Evolutionary conservation across 495 filamentous ascomycete genomes (phyloP), one percentile per base, ranked within the genome.

Genomic region (Podospora tetraspora): DNA sequence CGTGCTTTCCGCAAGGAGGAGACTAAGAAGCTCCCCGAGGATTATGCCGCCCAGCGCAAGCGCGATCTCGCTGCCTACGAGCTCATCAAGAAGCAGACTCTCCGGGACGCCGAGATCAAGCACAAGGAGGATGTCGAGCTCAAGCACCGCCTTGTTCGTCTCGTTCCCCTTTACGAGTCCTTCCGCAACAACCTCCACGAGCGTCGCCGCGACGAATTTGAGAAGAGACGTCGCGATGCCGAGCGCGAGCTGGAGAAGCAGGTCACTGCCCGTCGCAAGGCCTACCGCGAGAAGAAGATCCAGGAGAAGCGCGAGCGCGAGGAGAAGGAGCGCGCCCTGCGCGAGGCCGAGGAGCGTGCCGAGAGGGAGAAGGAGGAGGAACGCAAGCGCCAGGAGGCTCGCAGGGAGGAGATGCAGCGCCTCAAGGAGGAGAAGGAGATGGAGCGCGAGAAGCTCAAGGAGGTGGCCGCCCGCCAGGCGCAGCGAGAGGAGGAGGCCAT

Each of bases 1-100:
- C 92, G 95, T 80, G 96, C 95, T 25, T 94, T 95, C 85, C 87
- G 96, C 72, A 91, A 92, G 72, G 96, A 98, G 79, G 95, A 99
- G 77, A 79, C 91, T 72, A 97, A 97, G 86, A 92, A 97, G 77
- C 83, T 99, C 62, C 82, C 89, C 62, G 86, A 90, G 64, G 96
- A 99, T 75, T 96, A 94, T 69, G 93, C 90, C 67, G 81, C 81
- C 59, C 95, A 99, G 82, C 89, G 90, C 76, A 87, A 93, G 78
- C 84, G 79, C 27, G 95, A 99, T 75, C 72, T 90, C 66, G 90
- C 87, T 57, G 87, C 92, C 3, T 94, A 97, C 77, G 92, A 97
- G 74, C 80, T 84, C 68, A 83, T 85, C 69, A 94, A 90, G 81
- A 87, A 83, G 34, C 87, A 94, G 78, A 91, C 88, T 3, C 84